Evolutionary conservation across 176 grass and related monocot species (phyloP), one percentile per base, ranked within the genome.

Genomic region (Miscanthus lutarioriparius): DNA sequence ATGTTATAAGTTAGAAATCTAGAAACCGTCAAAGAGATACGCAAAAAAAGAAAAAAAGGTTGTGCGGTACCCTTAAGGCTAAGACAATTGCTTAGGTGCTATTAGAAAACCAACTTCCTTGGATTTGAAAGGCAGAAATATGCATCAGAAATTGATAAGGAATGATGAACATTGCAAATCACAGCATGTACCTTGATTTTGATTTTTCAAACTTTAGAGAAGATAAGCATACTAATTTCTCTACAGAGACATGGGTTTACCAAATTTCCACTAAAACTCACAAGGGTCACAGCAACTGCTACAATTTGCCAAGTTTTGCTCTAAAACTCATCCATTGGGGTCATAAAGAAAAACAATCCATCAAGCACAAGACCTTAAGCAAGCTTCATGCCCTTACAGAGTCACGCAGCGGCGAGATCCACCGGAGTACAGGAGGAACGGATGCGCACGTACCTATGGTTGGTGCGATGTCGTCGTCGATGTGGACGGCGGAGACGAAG

Each of bases 401-500:
- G 69, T 43, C 22, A 72, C 38, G 23, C 73, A 32, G n/a, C 72
- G 49, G 70, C 71, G 86, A 87, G 85, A 86, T 75, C 80, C 78
- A 64, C 4, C 43, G 56, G 14, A 45, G 30, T 43, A 28, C 7
- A 48, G 56, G 8, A 43, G 40, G 8, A 6, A 8, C 8, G 16
- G 59, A 30, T 10, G 58, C 14, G 36, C 23, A 23, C 25, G 20
- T 91, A 95, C 93, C 93, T 70, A 95, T 92, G 28, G 93, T 95
- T 25, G 90, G 88, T 6, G 88, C 67, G 58, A 90, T 86, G 67
- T 90, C 87, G 58, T 83, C 85, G 15, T 82, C 88, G 38, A 72
- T 44, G 59, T 90, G 86, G 54, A 79, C 67, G 74, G 73, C 63
- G 73, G 93, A 90, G 82, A 92, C 89, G 90, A 95, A 95, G 70